Conservation (phyloP, 2,329 filamentous ascomycete species). For the Ceratocystis smalleyi region DNA sequence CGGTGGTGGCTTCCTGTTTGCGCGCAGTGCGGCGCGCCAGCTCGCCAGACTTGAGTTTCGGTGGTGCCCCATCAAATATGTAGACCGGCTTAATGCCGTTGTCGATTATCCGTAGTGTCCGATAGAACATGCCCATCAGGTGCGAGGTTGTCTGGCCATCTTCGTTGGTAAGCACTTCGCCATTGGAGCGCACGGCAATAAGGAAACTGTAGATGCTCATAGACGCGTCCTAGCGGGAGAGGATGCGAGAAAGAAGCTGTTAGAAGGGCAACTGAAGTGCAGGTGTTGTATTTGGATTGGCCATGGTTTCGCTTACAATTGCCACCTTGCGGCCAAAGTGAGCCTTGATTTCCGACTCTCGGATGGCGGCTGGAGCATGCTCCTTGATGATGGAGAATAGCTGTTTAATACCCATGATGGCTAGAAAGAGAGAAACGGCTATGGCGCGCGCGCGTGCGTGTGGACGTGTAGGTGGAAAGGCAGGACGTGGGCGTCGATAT, state of each 20-base stretch:
- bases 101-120: conserved; percentile 92
- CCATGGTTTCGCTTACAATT: conserved; percentile 50
- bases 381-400: conserved; percentile 74
- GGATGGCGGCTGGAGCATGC: conserved; percentile 87
- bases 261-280: not conserved
- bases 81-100: conserved; percentile 98
- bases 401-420: conserved; percentile 51
- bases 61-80: conserved; percentile 92
- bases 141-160: conserved; percentile 94
- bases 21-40: conserved; percentile 90
- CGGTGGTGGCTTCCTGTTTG: conserved; percentile 81
- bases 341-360: conserved; percentile 95
- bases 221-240: conserved; percentile 48
- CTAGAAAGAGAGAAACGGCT: not conserved
- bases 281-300: too few relatives aligned
- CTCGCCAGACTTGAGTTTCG: conserved; percentile 94
- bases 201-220: conserved; percentile 99
- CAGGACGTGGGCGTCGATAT: not conserved
- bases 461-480: not conserved
- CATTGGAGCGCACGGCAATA: conserved; percentile 90
- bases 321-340: conserved; percentile 97
- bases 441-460: not conserved
- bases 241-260: not conserved
- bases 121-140: conserved; percentile 99
- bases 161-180: conserved; percentile 90